These are phyloP conservation scores for Cucurbita pepo DNA, from an alignment of 306 rosid species.

Conservation along the genomic window DNA sequence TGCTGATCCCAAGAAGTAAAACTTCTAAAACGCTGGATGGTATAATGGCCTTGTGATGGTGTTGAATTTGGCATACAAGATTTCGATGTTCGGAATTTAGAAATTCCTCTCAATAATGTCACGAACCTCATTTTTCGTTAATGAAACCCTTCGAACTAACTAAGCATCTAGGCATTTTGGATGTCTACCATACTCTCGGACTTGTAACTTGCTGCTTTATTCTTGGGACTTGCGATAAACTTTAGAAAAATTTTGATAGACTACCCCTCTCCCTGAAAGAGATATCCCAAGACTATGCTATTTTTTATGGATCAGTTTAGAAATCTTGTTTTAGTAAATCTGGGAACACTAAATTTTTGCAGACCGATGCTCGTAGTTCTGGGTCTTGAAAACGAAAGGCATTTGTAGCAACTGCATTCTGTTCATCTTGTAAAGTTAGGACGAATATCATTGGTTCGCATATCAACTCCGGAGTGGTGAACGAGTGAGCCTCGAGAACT, in stretches of 20 bases:
- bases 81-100: not conserved
- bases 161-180: not conserved
- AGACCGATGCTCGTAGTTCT: not conserved
- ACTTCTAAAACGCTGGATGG: not conserved
- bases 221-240: too few relatives aligned
- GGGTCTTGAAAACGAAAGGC: slow-evolving; percentile 3
- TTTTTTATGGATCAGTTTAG: not conserved
- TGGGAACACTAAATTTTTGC: not conserved
- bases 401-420: not conserved
- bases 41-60: not conserved
- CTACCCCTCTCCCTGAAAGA: not conserved
- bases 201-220: too few relatives aligned
- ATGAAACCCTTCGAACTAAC: not conserved
- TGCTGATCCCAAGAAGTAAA: not conserved
- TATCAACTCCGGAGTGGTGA: not conserved
- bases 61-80: not conserved
- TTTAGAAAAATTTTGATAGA: not conserved
- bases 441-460: not conserved
- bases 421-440: not conserved
- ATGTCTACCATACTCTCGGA: not conserved
- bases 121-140: not conserved
- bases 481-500: not conserved
- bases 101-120: not conserved
- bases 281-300: not conserved
- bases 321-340: not conserved